Percentiles rank a stretch among this genome's conserved stretches.
phyloP scores from a whole-genome alignment of 257 asterid species.

The Orobanche coerulescens region DNA sequence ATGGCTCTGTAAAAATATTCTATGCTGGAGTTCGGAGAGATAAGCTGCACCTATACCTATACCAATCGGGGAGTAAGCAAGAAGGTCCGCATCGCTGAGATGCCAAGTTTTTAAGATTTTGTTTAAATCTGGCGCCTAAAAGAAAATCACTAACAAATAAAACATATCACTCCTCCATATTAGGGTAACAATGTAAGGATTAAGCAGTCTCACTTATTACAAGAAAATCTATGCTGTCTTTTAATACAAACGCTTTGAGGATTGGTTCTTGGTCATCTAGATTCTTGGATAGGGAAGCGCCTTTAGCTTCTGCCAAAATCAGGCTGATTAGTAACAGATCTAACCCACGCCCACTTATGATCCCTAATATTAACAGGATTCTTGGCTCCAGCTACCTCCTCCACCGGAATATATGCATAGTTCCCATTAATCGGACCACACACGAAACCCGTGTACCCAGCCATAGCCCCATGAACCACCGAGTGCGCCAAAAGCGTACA shows the following conservation, averaged over 20 bases:
- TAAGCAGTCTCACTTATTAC: background rate
- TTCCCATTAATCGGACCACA: slow-evolving; percentile 62
- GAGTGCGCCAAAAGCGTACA: slow-evolving; percentile 72
- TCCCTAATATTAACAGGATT: slow-evolving; percentile 51
- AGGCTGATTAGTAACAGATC: slow-evolving; percentile 78
- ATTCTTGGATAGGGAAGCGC: background rate
- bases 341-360: slow-evolving; percentile 89
- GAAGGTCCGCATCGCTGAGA: no score
- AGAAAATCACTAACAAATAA: no score
- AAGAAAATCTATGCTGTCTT: background rate
- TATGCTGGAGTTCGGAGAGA: no score
- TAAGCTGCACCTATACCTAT: no score
- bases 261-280: background rate
- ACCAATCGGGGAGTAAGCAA: no score
- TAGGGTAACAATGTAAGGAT: background rate
- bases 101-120: no score
- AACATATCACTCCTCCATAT: no score
- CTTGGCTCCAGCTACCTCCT: slow-evolving; percentile 58
- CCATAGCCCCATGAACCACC: slow-evolving; percentile 82
- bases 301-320: slow-evolving; percentile 34
- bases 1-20: no score
- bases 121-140: no score
- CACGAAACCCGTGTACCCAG: slow-evolving; percentile 75
- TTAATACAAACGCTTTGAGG: background rate
- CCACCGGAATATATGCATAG: slow-evolving; percentile 70